phyloP scores from a whole-genome alignment of 1,284 basidiomycete genomes.

The Anthracocystis setariae region DNA sequence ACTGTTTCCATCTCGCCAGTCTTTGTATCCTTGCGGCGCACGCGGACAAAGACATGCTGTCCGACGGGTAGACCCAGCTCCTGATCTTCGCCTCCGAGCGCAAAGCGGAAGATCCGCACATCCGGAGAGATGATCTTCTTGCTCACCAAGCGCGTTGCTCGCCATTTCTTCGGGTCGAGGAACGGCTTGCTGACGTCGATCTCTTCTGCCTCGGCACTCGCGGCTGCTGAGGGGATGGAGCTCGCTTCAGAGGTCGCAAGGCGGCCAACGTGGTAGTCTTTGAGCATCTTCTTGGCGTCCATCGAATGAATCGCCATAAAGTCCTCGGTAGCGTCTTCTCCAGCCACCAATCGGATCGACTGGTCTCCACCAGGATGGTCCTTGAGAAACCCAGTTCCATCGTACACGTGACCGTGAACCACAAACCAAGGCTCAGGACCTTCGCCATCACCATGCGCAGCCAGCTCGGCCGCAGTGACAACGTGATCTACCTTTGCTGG shows the following conservation, averaged over 20 bases:
- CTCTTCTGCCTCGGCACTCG: slow-evolving; percentile 19
- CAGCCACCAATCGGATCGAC: slow-evolving; percentile 74
- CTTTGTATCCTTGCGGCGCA: slow-evolving; percentile 66
- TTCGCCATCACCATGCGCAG: slow-evolving; percentile 69
- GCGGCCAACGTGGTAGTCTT: slow-evolving; percentile 68
- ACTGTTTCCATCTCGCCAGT: slow-evolving; percentile 70
- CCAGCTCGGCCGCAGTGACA: slow-evolving; percentile 72
- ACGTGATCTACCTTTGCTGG: slow-evolving; percentile 67
- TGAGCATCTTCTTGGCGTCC: slow-evolving; percentile 71
- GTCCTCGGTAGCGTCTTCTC: slow-evolving; percentile 76
- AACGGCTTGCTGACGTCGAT: slow-evolving; percentile 68
- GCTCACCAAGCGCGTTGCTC: slow-evolving; percentile 70
- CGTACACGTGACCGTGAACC: slow-evolving; percentile 72
- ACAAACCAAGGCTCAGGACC: slow-evolving; percentile 74
- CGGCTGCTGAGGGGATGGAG: neutral
- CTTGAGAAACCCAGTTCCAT: slow-evolving; percentile 73
- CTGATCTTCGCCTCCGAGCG: slow-evolving; percentile 70
- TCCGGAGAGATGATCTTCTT: slow-evolving; percentile 72
- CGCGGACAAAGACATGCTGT: slow-evolving; percentile 72
- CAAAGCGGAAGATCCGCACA: slow-evolving; percentile 73
- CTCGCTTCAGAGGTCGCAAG: slow-evolving; percentile 11
- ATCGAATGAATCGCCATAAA: slow-evolving; percentile 74
- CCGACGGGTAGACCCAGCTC: slow-evolving; percentile 75
- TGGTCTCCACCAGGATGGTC: slow-evolving; percentile 76
- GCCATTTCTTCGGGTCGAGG: slow-evolving; percentile 73